Evolutionary conservation across 164 flowering plant species (phyloP), one percentile per base, ranked within the genome.

Genomic region (Cinnamomum micranthum): DNA sequence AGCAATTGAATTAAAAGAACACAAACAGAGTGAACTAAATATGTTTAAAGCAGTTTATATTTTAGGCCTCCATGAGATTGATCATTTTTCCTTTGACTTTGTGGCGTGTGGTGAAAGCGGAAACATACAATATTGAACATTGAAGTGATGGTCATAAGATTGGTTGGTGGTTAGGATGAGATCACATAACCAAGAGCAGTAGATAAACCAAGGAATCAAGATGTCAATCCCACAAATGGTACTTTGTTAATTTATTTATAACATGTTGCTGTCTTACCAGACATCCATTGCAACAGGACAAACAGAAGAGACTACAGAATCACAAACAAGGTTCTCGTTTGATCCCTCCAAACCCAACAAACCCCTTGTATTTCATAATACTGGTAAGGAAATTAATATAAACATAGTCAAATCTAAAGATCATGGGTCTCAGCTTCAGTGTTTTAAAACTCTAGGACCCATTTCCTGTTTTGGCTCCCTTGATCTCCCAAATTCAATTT

Each of bases 231-330:
- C 47, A 41, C 47, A 4, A 31, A 31, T 1, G 2, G 10, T 5
- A 41, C 47, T 41, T 41, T 7, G 47, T 41, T 41, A 4, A 55
- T 55, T 55, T 64, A 11, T 64, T 23, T 25, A 13, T 64, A 64
- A 64, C 15, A 64, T 64, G 11, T 2, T 64, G 4, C 6, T 24
- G 15, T 64, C 33, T 64, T 25, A 25, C 47, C 28, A 2, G 35
- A 67, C n/a, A 19, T 13, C 69, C 24, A 67, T 67, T 31, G 28
- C 69, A 67, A 33, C 19, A 67, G 33, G 69, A 67, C 69, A 67
- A 67, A 17, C 9, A 41, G n/a, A 31, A 31, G 28, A 67, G 28
- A 2, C 33, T 13, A 17, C 17, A 65, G 33, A 28, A 67, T 28
- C 35, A 67, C 69, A 67, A 67, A 1, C 69, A 17, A 67, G 20